phyloP scores from a whole-genome alignment of 108 stramenopile species.

The Pseudonitzschia multiseries region DNA sequence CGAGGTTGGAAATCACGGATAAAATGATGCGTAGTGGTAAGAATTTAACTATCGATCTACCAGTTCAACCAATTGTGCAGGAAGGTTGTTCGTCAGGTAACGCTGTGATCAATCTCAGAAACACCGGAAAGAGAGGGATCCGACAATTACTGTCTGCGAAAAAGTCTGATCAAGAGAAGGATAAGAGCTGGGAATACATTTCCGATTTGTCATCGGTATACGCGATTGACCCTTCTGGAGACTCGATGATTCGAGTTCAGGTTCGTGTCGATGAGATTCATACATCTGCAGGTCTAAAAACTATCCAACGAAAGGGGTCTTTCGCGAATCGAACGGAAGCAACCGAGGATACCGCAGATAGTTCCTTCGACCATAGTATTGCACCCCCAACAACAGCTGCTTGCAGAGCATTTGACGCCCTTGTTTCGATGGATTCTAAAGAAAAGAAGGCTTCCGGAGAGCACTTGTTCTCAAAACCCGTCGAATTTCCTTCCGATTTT shows the following conservation, averaged over 20 bases:
- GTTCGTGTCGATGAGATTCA: neutral
- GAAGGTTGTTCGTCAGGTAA: neutral
- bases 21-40: neutral
- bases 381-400: neutral
- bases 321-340: conserved; percentile 1
- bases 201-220: conserved; percentile 16
- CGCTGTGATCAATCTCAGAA: neutral
- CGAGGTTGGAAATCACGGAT: neutral
- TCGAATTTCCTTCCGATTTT: neutral
- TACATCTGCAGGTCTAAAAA: neutral
- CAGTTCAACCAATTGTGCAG: neutral
- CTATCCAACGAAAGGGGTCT: neutral
- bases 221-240: conserved; percentile 26
- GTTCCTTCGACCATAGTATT: neutral
- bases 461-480: neutral
- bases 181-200: too few species aligned
- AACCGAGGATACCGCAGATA: neutral
- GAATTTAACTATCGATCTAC: neutral
- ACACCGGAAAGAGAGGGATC: too few species aligned
- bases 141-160: too few species aligned
- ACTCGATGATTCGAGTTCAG: conserved; percentile 24
- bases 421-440: neutral
- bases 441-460: neutral
- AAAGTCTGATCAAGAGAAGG: neutral
- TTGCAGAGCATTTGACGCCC: neutral